Evolutionary conservation across 768 basidiomycete genomes (phyloP).

Genomic region (Hygrocybe punicea): DNA sequence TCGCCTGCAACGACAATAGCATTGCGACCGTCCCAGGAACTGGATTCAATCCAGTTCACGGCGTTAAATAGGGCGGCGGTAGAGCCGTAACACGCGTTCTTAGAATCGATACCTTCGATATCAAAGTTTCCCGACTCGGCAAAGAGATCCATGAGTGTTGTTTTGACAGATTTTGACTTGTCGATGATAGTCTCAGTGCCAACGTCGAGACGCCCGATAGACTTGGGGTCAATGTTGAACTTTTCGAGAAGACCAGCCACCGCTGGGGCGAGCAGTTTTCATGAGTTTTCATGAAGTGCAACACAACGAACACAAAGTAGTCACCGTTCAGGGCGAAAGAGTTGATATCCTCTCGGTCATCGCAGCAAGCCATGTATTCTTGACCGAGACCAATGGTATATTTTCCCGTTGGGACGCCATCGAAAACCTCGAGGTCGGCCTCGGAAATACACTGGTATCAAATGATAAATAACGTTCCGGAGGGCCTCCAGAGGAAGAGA

Average conservation of each 20-base stretch:
- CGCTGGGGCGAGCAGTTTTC: conserved; percentile 42
- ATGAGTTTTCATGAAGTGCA: background rate
- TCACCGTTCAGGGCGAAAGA: conserved; percentile 91
- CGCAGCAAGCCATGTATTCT: conserved; percentile 97
- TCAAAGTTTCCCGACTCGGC: conserved; percentile 89
- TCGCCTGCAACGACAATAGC: conserved; percentile 97
- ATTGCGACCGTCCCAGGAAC: conserved; percentile 95
- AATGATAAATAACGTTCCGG: background rate
- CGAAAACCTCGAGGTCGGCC: conserved; percentile 88
- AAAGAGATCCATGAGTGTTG: conserved; percentile 97
- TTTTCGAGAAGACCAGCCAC: conserved; percentile 88
- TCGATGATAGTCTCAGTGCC: conserved; percentile 99
- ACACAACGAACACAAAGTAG: background rate
- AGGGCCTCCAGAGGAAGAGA: conserved; percentile 11
- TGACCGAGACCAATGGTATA: conserved; percentile 99
- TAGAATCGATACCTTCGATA: conserved; percentile 98
- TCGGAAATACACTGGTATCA: conserved; percentile 86
- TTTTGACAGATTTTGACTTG: conserved; percentile 99
- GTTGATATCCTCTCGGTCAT: conserved; percentile 99
- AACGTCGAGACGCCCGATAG: conserved; percentile 96
- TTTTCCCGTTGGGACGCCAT: conserved; percentile 92
- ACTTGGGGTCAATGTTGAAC: conserved; percentile 92
- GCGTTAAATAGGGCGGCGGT: conserved; percentile 99
- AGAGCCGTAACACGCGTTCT: conserved; percentile 99
- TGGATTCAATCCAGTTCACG: conserved; percentile 95